Evolutionary conservation across 805 yeast species (phyloP).

Genomic region (Saccharomyces eubayanus): DNA sequence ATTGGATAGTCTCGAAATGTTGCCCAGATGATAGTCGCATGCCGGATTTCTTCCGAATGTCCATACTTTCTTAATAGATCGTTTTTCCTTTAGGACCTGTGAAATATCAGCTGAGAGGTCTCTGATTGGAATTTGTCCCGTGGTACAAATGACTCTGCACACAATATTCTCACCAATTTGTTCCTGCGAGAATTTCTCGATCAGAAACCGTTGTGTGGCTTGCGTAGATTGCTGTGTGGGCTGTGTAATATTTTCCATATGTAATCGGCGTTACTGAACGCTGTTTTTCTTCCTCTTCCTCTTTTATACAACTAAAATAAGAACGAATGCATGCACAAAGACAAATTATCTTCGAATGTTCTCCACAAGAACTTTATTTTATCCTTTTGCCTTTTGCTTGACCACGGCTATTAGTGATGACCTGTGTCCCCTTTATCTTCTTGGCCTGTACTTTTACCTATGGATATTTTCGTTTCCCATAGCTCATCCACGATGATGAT

Average conservation of each 20-base stretch:
- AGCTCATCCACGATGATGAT: neutral
- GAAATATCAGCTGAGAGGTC: constrained; percentile 37
- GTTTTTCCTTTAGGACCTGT: constrained; percentile 19
- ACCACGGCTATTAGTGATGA: neutral
- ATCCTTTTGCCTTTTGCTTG: neutral
- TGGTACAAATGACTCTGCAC: constrained; percentile 53
- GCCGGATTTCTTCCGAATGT: constrained; percentile 59
- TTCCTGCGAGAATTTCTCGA: constrained; percentile 33
- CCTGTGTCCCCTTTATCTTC: neutral
- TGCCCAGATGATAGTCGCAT: constrained; percentile 56
- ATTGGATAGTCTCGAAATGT: constrained; percentile 63
- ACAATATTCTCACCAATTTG: constrained; percentile 36
- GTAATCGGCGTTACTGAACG: neutral
- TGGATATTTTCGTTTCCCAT: neutral
- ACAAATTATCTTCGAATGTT: neutral
- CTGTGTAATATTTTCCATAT: constrained; percentile 33
- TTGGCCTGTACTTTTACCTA: neutral
- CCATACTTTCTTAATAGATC: constrained; percentile 43
- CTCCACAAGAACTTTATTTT: neutral
- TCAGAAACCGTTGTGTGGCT: constrained; percentile 31
- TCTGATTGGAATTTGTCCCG: constrained; percentile 43
- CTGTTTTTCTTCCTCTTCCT: neutral
- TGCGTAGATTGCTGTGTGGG: constrained; percentile 40
- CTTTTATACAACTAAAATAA: neutral
- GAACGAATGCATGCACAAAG: neutral